Percentiles rank a stretch among this genome's conserved stretches.
phyloP scores from a whole-genome alignment of 1,139 yeast species.

The Scheffersomyces segobiensis region DNA sequence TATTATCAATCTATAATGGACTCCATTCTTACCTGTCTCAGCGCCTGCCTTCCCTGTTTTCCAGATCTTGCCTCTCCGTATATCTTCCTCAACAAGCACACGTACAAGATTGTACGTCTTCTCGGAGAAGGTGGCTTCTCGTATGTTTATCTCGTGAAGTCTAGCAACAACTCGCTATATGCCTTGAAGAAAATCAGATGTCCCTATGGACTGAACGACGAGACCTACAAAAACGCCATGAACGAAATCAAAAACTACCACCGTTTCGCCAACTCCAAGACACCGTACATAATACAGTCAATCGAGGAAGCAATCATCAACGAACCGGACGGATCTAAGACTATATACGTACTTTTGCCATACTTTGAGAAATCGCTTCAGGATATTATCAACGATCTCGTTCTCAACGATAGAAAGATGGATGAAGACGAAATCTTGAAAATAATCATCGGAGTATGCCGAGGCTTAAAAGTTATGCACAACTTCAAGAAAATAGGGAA shows the following conservation, averaged over 20 bases:
- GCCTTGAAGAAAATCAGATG: slow-evolving; percentile 88
- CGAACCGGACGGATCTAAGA: slow-evolving; percentile 76
- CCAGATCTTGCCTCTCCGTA: slow-evolving; percentile 47
- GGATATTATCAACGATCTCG: slow-evolving; percentile 66
- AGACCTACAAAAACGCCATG: slow-evolving; percentile 58
- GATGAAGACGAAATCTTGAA: slow-evolving; percentile 63
- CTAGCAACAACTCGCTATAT: slow-evolving; percentile 50
- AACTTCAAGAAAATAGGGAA: slow-evolving; percentile 45
- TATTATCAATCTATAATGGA: slow-evolving; percentile 20
- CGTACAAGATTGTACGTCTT: slow-evolving; percentile 60
- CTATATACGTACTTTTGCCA: slow-evolving; percentile 78
- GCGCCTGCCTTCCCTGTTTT: slow-evolving; percentile 43
- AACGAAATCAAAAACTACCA: slow-evolving; percentile 75
- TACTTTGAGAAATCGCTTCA: slow-evolving; percentile 73
- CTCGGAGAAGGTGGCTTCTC: slow-evolving; percentile 92
- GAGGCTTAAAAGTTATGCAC: slow-evolving; percentile 79
- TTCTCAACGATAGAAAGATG: slow-evolving; percentile 53
- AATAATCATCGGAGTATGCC: slow-evolving; percentile 66
- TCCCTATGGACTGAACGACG: slow-evolving; percentile 80
- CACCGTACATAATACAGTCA: slow-evolving; percentile 66
- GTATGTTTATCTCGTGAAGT: slow-evolving; percentile 78
- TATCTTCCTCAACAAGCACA: slow-evolving; percentile 49
- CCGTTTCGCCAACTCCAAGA: slow-evolving; percentile 54
- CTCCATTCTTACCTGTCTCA: slow-evolving; percentile 21
- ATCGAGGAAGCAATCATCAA: slow-evolving; percentile 71